Evolutionary conservation across 768 basidiomycete genomes (phyloP).

Genomic region (Cytidiella melzeri): DNA sequence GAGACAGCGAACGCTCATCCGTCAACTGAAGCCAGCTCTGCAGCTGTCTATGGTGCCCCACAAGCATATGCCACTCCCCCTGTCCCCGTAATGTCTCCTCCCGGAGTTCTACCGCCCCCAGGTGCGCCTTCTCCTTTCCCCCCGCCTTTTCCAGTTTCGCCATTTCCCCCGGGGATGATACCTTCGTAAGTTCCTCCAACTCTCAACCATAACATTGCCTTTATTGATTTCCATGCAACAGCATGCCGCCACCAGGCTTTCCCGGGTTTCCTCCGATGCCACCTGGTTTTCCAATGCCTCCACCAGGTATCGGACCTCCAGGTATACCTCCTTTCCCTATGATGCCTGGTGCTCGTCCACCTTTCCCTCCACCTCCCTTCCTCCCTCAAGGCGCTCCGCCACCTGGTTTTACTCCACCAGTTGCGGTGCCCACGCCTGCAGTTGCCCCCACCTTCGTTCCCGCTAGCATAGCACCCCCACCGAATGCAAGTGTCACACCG

Average conservation of each 20-base stretch:
- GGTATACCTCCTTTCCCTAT: constrained; percentile 32
- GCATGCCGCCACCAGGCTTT: constrained; percentile 22
- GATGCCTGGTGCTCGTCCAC: constrained; percentile 32
- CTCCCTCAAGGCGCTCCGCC: constrained; percentile 28
- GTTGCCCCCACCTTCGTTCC: constrained; percentile 23
- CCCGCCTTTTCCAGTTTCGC: constrained; percentile 17
- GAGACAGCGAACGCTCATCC: constrained; percentile 30
- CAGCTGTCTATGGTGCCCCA: constrained; percentile 68
- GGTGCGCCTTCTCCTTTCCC: constrained; percentile 16
- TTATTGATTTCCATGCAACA: neutral
- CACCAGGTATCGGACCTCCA: constrained; percentile 42
- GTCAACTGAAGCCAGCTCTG: constrained; percentile 36
- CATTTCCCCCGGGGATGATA: constrained; percentile 44
- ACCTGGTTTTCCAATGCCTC: constrained; percentile 24
- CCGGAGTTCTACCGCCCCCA: constrained; percentile 30
- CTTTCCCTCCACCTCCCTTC: constrained; percentile 32
- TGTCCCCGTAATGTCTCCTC: constrained; percentile 30
- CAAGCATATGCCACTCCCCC: constrained; percentile 56
- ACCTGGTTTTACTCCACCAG: constrained; percentile 24
- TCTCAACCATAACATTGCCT: neutral
- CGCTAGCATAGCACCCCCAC: constrained; percentile 19
- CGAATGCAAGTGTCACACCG: constrained; percentile 17
- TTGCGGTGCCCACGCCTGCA: constrained; percentile 17
- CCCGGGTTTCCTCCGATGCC: constrained; percentile 44
- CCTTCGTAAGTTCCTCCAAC: constrained; percentile 37